Evolutionary conservation across 345 rosid genomes (phyloP), one percentile per base, ranked within the genome.

Genomic region (Aegle marmelos): DNA sequence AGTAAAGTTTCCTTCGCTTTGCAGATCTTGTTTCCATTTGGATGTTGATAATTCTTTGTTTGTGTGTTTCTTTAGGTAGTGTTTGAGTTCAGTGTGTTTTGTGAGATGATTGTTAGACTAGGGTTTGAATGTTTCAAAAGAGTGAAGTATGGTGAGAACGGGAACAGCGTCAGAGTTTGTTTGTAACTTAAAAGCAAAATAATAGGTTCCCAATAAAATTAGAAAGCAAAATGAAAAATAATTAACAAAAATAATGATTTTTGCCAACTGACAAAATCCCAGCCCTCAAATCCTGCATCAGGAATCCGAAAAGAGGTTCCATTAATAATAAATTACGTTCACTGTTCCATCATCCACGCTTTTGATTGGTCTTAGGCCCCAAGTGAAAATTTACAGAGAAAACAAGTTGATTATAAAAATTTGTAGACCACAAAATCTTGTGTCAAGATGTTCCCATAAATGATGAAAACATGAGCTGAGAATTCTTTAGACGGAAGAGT

Each of bases 11-110:
- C 80, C 70, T 90, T 34, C 91, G 74, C 84, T 91, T 94, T 31
- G 85, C 82, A 11, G 96, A 90, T 89, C 96, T 88, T 19, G 92
- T 92, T 82, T 94, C 96, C 94, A 92, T 92, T 36, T 21, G 6
- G 68, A 60, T 76, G 28, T 69, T 28, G 22, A 10, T 50, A 39
- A 16, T 61, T 45, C 1, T 7, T 45, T 41, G 61, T 50, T 33
- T 28, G 3, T 19, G 72, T 25, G 37, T 50, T 16, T 14, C 16
- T 7, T 61, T 57, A 21, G 19, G 37, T 8, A 16, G 60, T 34
- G 14, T 81, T 54, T 48, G 14, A 65, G 68, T n/a, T 60, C 36
- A 34, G n/a, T 64, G 19, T 24, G 56, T 8, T 22, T 31, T 41
- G 60, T 54, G 27, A 25, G 75, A 31, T 53, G 50, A 16, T 81